Base-by-base conservation (phyloP, 805 yeast genomes). In the Zygotorulaspora florentina region DNA sequence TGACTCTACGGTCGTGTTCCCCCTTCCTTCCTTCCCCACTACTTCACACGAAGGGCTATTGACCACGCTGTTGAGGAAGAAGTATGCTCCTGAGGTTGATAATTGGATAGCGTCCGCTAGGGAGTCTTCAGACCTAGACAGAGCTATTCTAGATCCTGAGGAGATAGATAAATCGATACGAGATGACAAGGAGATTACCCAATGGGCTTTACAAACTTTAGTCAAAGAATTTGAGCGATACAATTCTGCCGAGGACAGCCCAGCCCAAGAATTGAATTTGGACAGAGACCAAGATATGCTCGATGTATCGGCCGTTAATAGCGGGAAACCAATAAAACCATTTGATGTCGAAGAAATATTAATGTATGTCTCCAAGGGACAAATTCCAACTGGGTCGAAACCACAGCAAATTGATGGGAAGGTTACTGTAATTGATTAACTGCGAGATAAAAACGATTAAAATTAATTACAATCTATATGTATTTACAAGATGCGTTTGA, bases 81-180 rank as follows among this genome's bases (percentile, higher is more conserved):
- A 90, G 61, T 83, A 84, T 40, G 70, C 87, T 9, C 98, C 99
- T 0, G 97, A 90, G 51, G 95, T 91, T 2, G 86, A 81, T 42
- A 85, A 80, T 39, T 91, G 98, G 97, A 77, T 89, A 7, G 72
- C 73, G 28, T 64, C 68, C 16, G 78, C 78, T 1, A 66, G 59
- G 35, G 68, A 66, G 34, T 52, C 58, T 11, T 54, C 64, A 2
- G 67, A 60, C 17, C 41, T 70, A 59, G 53, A 58, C 53, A 18
- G 61, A 15, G 51, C 54, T 16, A 50, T 58, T 16, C 39, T 56
- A 43, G 57, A 57, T 40, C 53, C 53, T 23, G 58, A 62, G 23
- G 61, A 54, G 41, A 51, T 61, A 26, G 46, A 38, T 38, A 60
- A 49, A 30, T 59, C 56, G 12, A 39, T 62, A 10, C 50, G 66